Evolutionary conservation across 139 green algal species (phyloP), one percentile per base, ranked within the genome.

Genomic region (Chlorella sorokiniana): DNA sequence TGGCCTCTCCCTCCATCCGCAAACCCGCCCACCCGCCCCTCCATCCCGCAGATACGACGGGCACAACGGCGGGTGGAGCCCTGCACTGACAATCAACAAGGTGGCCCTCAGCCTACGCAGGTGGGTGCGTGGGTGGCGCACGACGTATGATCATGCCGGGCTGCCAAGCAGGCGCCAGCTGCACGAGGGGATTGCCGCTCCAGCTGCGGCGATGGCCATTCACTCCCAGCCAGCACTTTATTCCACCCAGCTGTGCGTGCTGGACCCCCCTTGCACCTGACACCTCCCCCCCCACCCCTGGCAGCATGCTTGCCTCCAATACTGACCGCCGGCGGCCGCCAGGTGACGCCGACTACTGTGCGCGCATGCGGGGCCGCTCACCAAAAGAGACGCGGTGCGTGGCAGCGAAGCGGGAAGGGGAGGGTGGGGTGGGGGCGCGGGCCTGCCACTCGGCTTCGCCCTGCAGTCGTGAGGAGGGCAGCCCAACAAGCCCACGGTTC

Each of bases 51-150:
- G 73, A 37, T 98, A 98, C 56, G 92, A 95, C 68, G 79, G 87
- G 3, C 74, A 68, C 35, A 93, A 95, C 64, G 93, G 93, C 20
- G 95, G 94, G 27, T 98, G 95, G 94, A 94, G 87, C 5, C 95
- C 95, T 0, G 95, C 95, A 1, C 85, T 98, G 35, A 98, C 95
- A 35, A 91, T 98, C 72, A 97, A 89, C 86, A 97, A 96, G 83
- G 75, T 81, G 41, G 75, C 75, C 40, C 75, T 81, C n/a, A 81
- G 75, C 77, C 77, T 75, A 52, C 64, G 77, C 76, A 69, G 75
- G 75, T 70, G 59, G n/a, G 29, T 45, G 40, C 23, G 51, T 33
- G 48, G 2, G 18, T 35, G 29, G 41, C 9, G 42, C 63, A 69
- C 25, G 4, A 69, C 31, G 37, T 44, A 1, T 14, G 63, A 27